Conservation (phyloP, 352 stramenopile genomes). For the Pythium plurisporium region DNA sequence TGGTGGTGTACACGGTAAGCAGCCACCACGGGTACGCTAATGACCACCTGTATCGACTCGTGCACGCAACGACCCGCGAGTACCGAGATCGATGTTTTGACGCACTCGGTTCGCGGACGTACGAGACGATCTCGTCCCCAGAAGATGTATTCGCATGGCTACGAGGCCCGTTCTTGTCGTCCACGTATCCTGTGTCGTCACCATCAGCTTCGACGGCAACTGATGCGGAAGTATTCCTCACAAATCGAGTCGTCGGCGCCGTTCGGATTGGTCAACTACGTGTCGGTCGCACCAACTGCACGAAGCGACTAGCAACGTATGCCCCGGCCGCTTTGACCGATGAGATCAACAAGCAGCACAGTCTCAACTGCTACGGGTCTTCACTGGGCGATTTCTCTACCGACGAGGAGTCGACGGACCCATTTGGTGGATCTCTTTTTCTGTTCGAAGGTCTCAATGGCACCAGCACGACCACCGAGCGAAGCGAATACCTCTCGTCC, state of each 20-base stretch:
- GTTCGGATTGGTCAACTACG: constrained; percentile 47
- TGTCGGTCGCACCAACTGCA: constrained; percentile 31
- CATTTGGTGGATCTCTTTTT: constrained; percentile 26
- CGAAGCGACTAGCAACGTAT: constrained; percentile 27
- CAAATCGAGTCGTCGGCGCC: constrained; percentile 35
- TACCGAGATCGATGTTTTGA: neutral
- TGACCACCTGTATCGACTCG: constrained; percentile 37
- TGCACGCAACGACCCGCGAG: constrained; percentile 27
- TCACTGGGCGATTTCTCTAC: constrained; percentile 19
- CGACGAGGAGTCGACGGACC: constrained; percentile 15
- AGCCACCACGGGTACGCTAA: constrained; percentile 24
- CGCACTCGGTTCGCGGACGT: too few relatives aligned
- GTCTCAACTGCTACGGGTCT: constrained; percentile 24
- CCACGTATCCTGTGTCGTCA: constrained; percentile 14
- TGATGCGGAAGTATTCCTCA: constrained; percentile 9
- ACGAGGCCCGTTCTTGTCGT: constrained; percentile 23
- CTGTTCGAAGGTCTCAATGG: constrained; percentile 31
- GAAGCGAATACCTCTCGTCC: constrained; percentile 34
- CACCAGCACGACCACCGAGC: constrained; percentile 29
- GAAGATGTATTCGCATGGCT: constrained; percentile 32
- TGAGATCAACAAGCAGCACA: neutral
- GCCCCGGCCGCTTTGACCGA: constrained; percentile 13
- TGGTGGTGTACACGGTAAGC: constrained; percentile 36
- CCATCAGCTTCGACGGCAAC: neutral
- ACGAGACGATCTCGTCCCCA: constrained; percentile 18